Base-by-base conservation (phyloP, 768 basidiomycete genomes). In the Pholiota molesta region DNA sequence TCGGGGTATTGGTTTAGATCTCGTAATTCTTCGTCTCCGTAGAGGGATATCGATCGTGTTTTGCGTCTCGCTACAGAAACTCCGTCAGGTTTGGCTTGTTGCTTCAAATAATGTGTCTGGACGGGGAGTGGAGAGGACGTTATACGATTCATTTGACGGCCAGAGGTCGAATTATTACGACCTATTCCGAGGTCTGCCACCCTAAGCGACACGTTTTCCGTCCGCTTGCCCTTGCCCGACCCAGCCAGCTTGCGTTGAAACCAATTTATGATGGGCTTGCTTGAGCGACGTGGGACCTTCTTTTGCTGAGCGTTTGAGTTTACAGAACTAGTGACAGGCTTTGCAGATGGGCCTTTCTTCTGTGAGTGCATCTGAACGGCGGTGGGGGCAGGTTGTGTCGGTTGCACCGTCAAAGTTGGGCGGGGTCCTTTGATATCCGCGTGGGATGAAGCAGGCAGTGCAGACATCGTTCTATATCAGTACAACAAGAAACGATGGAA, bases 251-350 rank as follows among this genome's bases (percentile, higher is more conserved):
- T 95, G 65, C 91, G 86, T 69, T 94, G 92, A 62, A 95, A 87
- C 93, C 93, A 95, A 67, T 92, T 90, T 68, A 95, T 88, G 67
- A 95, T 89, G 9, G 93, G 93, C 71, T 92, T 91, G 73, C 92
- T 90, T 17, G 89, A 86, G 40, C 89, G 86, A 52, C 86, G 83
- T 58, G 87, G 76, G 7, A 84, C 71, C 72, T 89, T 91, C 78
- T 91, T 90, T 60, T 79, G 75, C 63, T 83, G 82, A 35, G 71
- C 67, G 3, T 76, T 64, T 62, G 81, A 80, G 28, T 61, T 64
- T 23, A 66, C 42, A 37, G 70, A 71, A 29, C 64, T 65, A 10
- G 69, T 64, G 39, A 68, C 52, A 19, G 68, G 59, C 13, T 65
- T 53, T 16, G 67, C 63, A 39, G 72, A 57, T 28, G 68, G 44